phyloP scores from a whole-genome alignment of 768 basidiomycete genomes.

The Russula dissimulans region DNA sequence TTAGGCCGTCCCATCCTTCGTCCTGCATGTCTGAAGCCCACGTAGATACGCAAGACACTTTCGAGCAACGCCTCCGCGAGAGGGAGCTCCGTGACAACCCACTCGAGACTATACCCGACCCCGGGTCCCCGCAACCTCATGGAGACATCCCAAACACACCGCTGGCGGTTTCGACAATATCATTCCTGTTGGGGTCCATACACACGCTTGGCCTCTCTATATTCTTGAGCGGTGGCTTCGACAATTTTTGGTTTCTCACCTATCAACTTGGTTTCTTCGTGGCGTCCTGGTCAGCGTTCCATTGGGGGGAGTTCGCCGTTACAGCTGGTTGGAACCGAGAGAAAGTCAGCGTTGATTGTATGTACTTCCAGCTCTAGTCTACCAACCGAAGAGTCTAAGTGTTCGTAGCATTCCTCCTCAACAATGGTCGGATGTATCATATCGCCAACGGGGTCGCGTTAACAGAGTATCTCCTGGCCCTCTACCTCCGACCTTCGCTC shows the following conservation, averaged over 20 bases:
- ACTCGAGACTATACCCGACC: constrained; percentile 47
- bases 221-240: constrained; percentile 40
- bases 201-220: constrained; percentile 51
- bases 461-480: constrained; percentile 65
- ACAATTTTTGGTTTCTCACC: constrained; percentile 50
- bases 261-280: constrained; percentile 78
- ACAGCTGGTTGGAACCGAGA: constrained; percentile 94
- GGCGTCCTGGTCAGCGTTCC: constrained; percentile 78
- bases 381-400: neutral
- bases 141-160: constrained; percentile 86
- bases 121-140: constrained; percentile 27
- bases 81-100: constrained; percentile 31
- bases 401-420: constrained; percentile 75
- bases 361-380: constrained; percentile 27
- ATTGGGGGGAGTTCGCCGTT: constrained; percentile 90
- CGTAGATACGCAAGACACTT: constrained; percentile 19
- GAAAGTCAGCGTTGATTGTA: constrained; percentile 90
- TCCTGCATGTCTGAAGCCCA: neutral
- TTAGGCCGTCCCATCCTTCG: neutral
- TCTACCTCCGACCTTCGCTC: constrained; percentile 55
- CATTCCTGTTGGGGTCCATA: constrained; percentile 73
- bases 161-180: constrained; percentile 62
- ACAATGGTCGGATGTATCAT: constrained; percentile 83
- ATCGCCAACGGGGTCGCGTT: constrained; percentile 73
- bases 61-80: constrained; percentile 39